Evolutionary conservation across 768 basidiomycete genomes (phyloP), one percentile per base, ranked within the genome.

Genomic region (Leccinum aurantiacum): DNA sequence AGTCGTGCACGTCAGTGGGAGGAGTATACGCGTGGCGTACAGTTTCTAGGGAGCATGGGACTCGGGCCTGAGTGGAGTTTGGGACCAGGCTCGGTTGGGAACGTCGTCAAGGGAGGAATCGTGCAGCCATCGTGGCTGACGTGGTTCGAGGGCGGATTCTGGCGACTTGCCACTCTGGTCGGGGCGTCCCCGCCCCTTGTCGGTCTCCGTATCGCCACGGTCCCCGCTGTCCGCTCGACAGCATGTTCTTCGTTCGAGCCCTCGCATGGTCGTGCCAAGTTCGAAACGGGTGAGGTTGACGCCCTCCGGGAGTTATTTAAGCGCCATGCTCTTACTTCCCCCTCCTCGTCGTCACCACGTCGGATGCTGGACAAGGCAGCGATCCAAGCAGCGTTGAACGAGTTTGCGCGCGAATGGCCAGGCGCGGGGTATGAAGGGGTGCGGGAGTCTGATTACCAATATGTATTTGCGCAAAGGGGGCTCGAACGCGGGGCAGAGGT

Each of bases 21-120:
- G 57, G 90, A 98, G 74, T 77, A 89, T 57, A 74, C 77, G 33
- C 70, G 75, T 4, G 85, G 87, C 0, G 78, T 89, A 19, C 73
- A 70, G 47, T 96, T 93, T 77, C 80, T 97, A 44, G 80, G 78
- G 59, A 89, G 84, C 65, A 98, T 98, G 96, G 95, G 95, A 0
- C 79, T 97, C 38, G 80, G 80, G 46, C 78, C 86, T 68, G 85
- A 61, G 48, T 41, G 35, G 35, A 37, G 29, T 17, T 17, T 24
- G 38, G 27, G 2, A 3, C 5, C 38, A 10, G 51, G 27, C 0
- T 41, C 29, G 22, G 22, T 11, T n/a, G 54, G 27, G 54, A 58
- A 38, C 17, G 17, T 33, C n/a, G 14, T 17, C n/a, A 14, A 10
- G 19, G 27, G 52, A 25, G 25, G 48, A 49, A 27, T 5, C 44